Base-by-base conservation (phyloP, 169 alveolate species). In the Eimeria maxima region DNA sequence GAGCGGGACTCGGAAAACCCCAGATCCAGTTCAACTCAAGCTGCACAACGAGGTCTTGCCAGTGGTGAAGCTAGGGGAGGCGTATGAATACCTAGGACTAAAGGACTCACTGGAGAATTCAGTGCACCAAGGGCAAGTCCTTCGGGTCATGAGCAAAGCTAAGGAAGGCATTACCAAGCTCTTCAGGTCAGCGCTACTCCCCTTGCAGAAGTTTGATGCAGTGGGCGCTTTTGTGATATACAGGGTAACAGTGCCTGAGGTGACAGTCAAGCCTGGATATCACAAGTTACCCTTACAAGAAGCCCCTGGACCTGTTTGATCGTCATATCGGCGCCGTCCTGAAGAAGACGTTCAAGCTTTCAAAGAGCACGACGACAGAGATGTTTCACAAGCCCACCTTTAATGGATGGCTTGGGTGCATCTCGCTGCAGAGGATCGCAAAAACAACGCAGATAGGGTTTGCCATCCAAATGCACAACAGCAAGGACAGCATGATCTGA, bases 31-130 rank as follows among this genome's bases (percentile, higher is more conserved):
- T 16, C 14, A 69, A 33, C 80, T 69, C 42, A 69, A n/a, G 50
- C 45, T 69, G 45, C 80, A 69, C 27, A 69, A 69, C n/a, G 80
- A 69, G 42, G 13, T 69, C 45, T 11, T 69, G 45, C 80, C 80
- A 20, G 80, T 69, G 80, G 80, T 69, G 80, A 69, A 69, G 80
- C 45, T 69, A 0, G 80, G 80, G 20, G 80, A 69, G 45, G 45
- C 45, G 24, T 29, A n/a, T 0, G 13, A 33, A 16, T 69, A n/a
- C 47, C 80, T 69, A 4, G 45, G 80, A 45, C 38, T 69, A n/a
- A 69, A 69, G 18, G 80, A 69, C 6, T 5, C 80, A 33, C 44
- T 69, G 44, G 80, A 69, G 45, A 27, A 42, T 27, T 3, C 80
- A 69, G 38, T 69, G 38, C 80, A 69, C 6, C 80, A 69, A 33